Base-by-base conservation (phyloP, 805 yeast genomes). In the Candida adriatica region DNA sequence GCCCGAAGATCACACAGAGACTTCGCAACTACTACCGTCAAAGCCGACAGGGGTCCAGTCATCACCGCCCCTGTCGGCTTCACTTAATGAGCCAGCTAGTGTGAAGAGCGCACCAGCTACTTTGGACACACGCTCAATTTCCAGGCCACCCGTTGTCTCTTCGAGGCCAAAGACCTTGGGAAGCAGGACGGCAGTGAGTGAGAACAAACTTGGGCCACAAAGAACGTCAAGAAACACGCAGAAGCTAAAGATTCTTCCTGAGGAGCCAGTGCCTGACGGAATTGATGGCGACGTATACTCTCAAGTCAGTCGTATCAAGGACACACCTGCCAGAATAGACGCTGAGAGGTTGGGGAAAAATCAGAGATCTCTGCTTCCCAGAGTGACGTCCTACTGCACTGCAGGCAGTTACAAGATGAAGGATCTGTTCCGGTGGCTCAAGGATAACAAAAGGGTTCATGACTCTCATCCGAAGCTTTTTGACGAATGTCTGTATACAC, bases 301-400 rank as follows among this genome's bases (percentile, higher is more conserved):
- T 0, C 94, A 88, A 50, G 87, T 84, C 8, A 72, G 78, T 34
- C 69, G 81, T 39, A 88, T 88, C 41, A 85, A 79, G 20, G 96
- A 90, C 43, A 69, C 81, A 14, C 79, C 92, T 1, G 96, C 96
- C 1, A 66, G 96, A 45, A 79, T 77, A 42, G 97, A 90, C 62
- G 97, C 98, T 0, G 96, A 88, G 53, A 74, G 88, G 30, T 63
- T 92, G 36, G 95, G 96, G 4, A 92, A 88, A 54, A 58, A 60
- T 21, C 66, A 66, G 41, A 63, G 97, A 39, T 81, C 81, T 20
- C 60, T 86, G 39, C 66, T 92, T 34, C 97, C 98, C 4, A 65
- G 98, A 39, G 96, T 88, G 2, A 90, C 97, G 0, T 95, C 96
- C 3, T 92, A 87, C 53, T 90, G 97, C 59, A 90, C 97, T 0